Base-by-base conservation (phyloP, 2,329 filamentous ascomycete genomes). In the Biscogniauxia sp. region DNA sequence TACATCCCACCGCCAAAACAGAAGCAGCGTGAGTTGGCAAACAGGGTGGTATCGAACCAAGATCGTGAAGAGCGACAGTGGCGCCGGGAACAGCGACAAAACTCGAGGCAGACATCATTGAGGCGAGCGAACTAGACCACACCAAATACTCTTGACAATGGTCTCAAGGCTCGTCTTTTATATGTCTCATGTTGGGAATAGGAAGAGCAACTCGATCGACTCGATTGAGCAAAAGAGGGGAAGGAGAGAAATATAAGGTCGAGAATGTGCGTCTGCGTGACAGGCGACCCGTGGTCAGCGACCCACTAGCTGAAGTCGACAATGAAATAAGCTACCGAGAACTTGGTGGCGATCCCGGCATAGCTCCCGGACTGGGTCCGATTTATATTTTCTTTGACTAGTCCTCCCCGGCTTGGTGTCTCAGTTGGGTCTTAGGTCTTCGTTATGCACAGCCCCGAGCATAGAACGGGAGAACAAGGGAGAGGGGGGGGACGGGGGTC, bases 1-100 rank as follows among this genome's bases (percentile, higher is more conserved):
- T 64, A 20, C 8, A 28, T 61, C 15, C 55, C 64, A 8, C 59
- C 61, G 5, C 58, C 62, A 20, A 62, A 51, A 20, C n/a, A 11
- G 20, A 15, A 1, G 17, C 19, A 62, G 23, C 41, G 50, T 11
- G 58, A 61, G 28, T 41, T 37, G 0, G 45, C 49, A 8, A 55
- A 52, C 17, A 58, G 6, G 51, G 32, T 59, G 32, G 8, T 15
- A 28, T 23, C 59, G 37, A 54, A 62, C 37, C 25, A 41, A 15
- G 11, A n/a, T 13, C 7, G 65, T 58, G 49, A 45, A 45, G 15
- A 45, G 2, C 37, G 37, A 45, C 6, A 15, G 4, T 5, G 37
- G 37, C 37, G 5, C 15, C 37, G 37, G 23, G 23, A 23, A 23
- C 23, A 5, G 17, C 37, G 11, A 45, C 37, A 45, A 2, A 45